A percentile compares a stretch with the other conserved stretches of the same genome.
Conservation (phyloP, 2,329 filamentous ascomycete species). For the Apiospora hydei region DNA sequence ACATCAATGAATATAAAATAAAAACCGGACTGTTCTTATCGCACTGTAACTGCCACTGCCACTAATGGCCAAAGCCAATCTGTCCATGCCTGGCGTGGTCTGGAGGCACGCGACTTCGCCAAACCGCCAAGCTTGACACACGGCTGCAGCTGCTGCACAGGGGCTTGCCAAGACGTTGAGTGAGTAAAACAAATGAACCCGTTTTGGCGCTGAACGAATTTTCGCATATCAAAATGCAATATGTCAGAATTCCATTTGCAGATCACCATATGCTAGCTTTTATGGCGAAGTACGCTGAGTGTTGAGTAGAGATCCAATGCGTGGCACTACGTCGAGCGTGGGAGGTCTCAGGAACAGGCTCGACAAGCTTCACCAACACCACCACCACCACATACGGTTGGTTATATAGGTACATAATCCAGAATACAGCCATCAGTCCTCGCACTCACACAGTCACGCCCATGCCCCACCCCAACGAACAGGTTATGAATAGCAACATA, state of each 20-base stretch:
- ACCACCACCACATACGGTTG: too few relatives aligned
- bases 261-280: neutral
- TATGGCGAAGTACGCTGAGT: neutral
- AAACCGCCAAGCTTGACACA: conserved; percentile 14
- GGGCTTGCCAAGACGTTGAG: conserved; percentile 5
- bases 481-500: neutral
- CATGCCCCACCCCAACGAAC: neutral
- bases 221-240: neutral
- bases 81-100: neutral
- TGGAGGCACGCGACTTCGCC: neutral
- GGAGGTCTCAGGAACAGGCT: neutral
- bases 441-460: neutral
- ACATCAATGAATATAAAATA: too few relatives aligned
- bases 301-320: neutral
- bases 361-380: neutral
- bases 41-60: neutral
- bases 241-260: neutral
- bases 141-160: neutral
- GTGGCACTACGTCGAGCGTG: neutral
- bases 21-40: neutral
- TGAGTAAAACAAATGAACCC: neutral
- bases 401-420: too few relatives aligned
- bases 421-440: neutral
- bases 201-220: neutral
- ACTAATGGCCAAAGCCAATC: neutral